Conservation (phyloP, 768 basidiomycete genomes). For the Podaxis carcinomalis region DNA sequence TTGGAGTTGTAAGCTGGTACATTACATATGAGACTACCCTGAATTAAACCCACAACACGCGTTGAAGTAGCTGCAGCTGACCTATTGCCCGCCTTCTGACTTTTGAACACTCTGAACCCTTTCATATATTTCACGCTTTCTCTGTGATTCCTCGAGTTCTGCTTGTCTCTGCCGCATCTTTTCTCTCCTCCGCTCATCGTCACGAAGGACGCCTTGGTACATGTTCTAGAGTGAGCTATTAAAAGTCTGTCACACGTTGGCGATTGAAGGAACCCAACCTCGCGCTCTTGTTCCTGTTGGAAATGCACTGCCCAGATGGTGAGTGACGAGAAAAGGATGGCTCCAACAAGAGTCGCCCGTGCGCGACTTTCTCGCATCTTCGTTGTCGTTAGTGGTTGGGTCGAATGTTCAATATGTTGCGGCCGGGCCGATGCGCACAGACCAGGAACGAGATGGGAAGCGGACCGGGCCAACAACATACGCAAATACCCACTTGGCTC, state of each 20-base stretch:
- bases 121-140: constrained; percentile 67
- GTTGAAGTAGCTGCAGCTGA: not conserved
- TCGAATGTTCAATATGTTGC: not conserved
- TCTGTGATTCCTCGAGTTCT: constrained; percentile 55
- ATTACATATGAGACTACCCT: not conserved
- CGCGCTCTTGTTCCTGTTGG: constrained; percentile 78
- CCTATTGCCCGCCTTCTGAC: not conserved
- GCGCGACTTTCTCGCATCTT: constrained; percentile 64
- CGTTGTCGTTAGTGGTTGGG: constrained; percentile 22
- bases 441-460: constrained; percentile 14
- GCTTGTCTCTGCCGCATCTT: constrained; percentile 67
- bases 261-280: constrained; percentile 41
- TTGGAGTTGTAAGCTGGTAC: not conserved
- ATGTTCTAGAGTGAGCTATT: constrained; percentile 53
- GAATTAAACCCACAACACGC: not conserved
- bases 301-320: constrained; percentile 90
- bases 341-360: constrained; percentile 67
- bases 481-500: constrained; percentile 15
- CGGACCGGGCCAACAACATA: constrained; percentile 12
- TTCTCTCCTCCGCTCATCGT: constrained; percentile 75
- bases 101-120: constrained; percentile 35
- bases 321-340: constrained; percentile 57
- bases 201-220: constrained; percentile 86
- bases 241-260: constrained; percentile 2
- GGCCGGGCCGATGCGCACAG: constrained; percentile 14